Percentiles rank a stretch among this genome's conserved stretches.
These are phyloP conservation scores for Mycena vitilis DNA, from an alignment of 768 basidiomycete genomes.

Conservation along the genomic window DNA sequence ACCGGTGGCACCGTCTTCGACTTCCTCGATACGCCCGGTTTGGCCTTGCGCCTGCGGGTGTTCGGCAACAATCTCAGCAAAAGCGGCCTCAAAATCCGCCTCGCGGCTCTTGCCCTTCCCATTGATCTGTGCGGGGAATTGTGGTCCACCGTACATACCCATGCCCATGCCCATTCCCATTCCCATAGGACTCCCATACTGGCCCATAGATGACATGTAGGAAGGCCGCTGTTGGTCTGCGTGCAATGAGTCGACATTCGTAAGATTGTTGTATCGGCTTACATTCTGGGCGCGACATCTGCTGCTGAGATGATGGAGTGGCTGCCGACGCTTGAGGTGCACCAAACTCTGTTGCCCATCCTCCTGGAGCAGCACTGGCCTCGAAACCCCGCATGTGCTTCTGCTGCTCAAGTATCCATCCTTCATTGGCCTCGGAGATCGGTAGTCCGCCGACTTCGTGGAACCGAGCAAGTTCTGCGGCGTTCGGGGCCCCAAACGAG, in stretches of 20 bases:
- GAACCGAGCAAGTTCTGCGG: slow-evolving; percentile 40
- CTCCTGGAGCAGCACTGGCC: slow-evolving; percentile 45
- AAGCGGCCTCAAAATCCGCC: slow-evolving; percentile 88
- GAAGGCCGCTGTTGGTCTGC: slow-evolving; percentile 57
- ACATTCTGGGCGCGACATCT: slow-evolving; percentile 54
- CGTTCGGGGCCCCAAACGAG: slow-evolving; percentile 38
- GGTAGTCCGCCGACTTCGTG: slow-evolving; percentile 36
- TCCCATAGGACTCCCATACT: slow-evolving; percentile 52
- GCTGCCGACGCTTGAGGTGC: slow-evolving; percentile 41
- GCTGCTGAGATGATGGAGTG: slow-evolving; percentile 47
- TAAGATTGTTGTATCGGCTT: slow-evolving; percentile 35
- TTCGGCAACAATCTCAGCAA: slow-evolving; percentile 73
- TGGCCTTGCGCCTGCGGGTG: slow-evolving; percentile 54
- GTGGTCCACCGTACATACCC: slow-evolving; percentile 46
- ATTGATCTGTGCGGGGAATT: slow-evolving; percentile 54
- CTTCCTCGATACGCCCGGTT: slow-evolving; percentile 65
- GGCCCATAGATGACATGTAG: slow-evolving; percentile 48
- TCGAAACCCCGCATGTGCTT: slow-evolving; percentile 54
- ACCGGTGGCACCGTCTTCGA: slow-evolving; percentile 54
- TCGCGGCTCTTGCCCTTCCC: slow-evolving; percentile 87
- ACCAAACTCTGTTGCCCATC: slow-evolving; percentile 72
- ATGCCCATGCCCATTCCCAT: slow-evolving; percentile 43
- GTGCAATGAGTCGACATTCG: neutral
- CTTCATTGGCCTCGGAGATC: slow-evolving; percentile 55
- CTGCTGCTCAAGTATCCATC: slow-evolving; percentile 67